Conservation (phyloP, 2,329 filamentous ascomycete species). For the Microcyclosporella mali region DNA sequence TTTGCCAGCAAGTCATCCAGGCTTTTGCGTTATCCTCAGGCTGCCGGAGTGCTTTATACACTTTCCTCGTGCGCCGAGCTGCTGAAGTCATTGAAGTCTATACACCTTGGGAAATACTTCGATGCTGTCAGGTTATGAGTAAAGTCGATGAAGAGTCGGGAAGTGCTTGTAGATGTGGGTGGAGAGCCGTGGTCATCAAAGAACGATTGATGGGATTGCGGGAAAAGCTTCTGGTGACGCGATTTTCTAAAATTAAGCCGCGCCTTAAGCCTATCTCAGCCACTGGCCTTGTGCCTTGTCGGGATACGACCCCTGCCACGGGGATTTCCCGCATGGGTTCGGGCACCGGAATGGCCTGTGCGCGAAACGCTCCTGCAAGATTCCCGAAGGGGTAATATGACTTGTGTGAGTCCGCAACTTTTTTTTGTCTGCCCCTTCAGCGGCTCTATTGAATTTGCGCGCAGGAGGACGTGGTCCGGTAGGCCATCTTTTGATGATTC, state of each 20-base stretch:
- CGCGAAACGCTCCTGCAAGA: background rate
- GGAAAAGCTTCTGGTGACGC: background rate
- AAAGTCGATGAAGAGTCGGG: background rate
- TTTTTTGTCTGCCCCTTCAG: too few relatives aligned
- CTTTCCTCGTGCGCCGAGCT: background rate
- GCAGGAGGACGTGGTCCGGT: too few relatives aligned
- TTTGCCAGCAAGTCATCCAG: too few relatives aligned
- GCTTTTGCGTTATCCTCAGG: too few relatives aligned
- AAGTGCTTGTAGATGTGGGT: background rate
- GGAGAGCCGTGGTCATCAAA: background rate
- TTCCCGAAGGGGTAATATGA: too few relatives aligned
- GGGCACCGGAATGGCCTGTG: constrained; percentile 3
- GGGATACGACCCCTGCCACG: background rate
- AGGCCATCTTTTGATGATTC: too few relatives aligned
- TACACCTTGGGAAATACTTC: background rate
- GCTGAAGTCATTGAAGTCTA: background rate
- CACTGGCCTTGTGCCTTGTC: too few relatives aligned
- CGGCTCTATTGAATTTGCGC: too few relatives aligned
- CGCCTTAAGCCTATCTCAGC: too few relatives aligned
- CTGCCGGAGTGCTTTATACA: background rate
- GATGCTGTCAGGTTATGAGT: background rate
- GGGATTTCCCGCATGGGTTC: constrained; percentile 1
- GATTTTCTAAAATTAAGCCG: too few relatives aligned
- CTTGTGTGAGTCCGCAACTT: too few relatives aligned
- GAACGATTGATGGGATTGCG: background rate